Percentiles rank a stretch among this genome's conserved stretches.
Conservation (phyloP, 768 basidiomycete genomes). For the Tulasnella sp. region DNA sequence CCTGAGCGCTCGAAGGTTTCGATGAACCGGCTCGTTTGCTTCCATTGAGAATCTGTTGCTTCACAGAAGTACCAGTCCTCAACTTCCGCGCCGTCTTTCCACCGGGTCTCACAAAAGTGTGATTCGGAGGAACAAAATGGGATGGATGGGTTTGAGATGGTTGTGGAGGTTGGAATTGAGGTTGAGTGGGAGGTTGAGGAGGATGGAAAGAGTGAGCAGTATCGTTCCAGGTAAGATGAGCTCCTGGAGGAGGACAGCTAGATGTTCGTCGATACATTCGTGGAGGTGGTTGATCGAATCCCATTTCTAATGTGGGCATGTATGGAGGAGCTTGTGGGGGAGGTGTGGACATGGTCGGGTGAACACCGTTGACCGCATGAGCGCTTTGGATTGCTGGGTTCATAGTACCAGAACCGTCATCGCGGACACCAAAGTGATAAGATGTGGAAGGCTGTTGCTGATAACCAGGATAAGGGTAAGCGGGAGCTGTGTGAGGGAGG, state of each 20-base stretch:
- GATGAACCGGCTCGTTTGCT: constrained; percentile 1
- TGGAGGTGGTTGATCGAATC: background rate
- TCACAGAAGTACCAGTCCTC: constrained; percentile 7
- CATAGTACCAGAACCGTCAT: too few relatives aligned
- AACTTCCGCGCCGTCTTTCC: constrained; percentile 13
- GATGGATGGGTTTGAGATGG: background rate
- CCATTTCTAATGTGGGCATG: constrained; percentile 3
- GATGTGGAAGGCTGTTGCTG: too few relatives aligned
- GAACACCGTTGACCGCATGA: too few relatives aligned
- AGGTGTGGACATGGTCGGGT: background rate
- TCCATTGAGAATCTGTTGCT: constrained; percentile 11
- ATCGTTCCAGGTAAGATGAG: constrained; percentile 8
- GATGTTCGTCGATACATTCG: constrained; percentile 10
- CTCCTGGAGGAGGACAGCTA: constrained; percentile 11
- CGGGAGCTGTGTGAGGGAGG: background rate
- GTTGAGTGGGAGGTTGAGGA: background rate
- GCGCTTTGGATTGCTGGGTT: too few relatives aligned
- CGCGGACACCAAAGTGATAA: too few relatives aligned
- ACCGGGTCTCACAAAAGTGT: constrained; percentile 9
- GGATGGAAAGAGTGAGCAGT: background rate
- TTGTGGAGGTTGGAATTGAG: constrained; percentile 5
- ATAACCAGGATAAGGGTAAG: background rate
- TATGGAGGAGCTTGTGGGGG: background rate
- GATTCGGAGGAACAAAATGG: too few relatives aligned
- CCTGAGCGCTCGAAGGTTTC: too few relatives aligned